Base-by-base conservation (phyloP, 352 stramenopile species). In the Globisporangium megalacanthum region DNA sequence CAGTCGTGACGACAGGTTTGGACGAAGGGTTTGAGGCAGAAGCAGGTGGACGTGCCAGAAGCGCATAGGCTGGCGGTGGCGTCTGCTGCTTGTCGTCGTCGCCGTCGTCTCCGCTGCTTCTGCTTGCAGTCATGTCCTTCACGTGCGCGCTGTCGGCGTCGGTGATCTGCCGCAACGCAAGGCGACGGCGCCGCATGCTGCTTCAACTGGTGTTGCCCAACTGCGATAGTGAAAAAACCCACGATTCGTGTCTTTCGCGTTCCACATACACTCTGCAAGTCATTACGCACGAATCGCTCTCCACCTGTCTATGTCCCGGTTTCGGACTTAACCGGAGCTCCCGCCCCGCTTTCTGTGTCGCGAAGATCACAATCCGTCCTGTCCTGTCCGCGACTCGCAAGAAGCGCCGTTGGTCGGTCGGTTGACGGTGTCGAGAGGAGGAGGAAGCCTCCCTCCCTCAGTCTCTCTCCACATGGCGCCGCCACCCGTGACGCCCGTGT, bases 401-500 rank as follows among this genome's bases (percentile, higher is more conserved):
- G 42, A 48, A 49, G 44, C 44, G 44, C 44, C 44, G n/a, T 19
- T 47, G 9, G 41, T n/a, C 7, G 5, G 15, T 47, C 6, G 15
- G 11, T 29, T 29, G 42, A 9, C 6, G 13, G 17, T 29, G 52
- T 17, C 29, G 35, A 39, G 35, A 39, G 35, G 35, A 39, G 35
- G 35, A 39, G 10, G 35, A 39, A 39, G 35, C 46, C 44, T 19
- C 45, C 50, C 5, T 11, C 49, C 17, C 4, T 11, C 37, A 17
- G 36, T 20, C 2, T 39, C 49, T 29, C 35, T 29, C 29, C n/a
- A 7, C 19, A 13, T 36, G 56, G 48, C 60, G 48, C 7, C 35
- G 35, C 35, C 35, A 9, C 35, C 35, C 25, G 73, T 83, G 61
- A 80, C 69, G 52, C 61, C 60, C 31, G 65, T 86, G 50, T 75